phyloP scores from a whole-genome alignment of 2,329 filamentous ascomycete species.

The Phialophora expanda region DNA sequence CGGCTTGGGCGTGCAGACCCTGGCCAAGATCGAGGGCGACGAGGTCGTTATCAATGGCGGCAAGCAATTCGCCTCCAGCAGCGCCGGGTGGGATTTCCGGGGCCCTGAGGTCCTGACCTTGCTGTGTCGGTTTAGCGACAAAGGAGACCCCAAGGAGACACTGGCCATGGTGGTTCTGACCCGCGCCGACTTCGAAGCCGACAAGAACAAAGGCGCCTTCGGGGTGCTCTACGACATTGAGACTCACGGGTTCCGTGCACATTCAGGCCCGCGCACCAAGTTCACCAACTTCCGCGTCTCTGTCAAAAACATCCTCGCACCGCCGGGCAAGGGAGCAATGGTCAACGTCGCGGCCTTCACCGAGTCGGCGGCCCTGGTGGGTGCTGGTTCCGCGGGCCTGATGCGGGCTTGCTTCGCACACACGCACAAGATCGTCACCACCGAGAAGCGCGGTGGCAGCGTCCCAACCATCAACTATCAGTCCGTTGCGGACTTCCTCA shows the following conservation, averaged over 20 bases:
- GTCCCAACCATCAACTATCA: conserved; percentile 55
- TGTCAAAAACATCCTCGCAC: conserved; percentile 50
- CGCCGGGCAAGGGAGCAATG: conserved; percentile 44
- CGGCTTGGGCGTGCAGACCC: conserved; percentile 55
- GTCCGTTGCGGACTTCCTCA: conserved; percentile 57
- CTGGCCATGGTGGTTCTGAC: conserved; percentile 60
- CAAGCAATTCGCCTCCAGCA: conserved; percentile 61
- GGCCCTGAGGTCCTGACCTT: conserved; percentile 60
- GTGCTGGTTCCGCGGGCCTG: conserved; percentile 60
- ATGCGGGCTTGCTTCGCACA: conserved; percentile 61
- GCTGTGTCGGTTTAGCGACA: conserved; percentile 50
- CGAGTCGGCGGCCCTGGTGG: conserved; percentile 55
- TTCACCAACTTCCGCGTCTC: conserved; percentile 57
- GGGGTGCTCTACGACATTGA: conserved; percentile 54
- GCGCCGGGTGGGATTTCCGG: conserved; percentile 58
- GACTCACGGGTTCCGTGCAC: conserved; percentile 55
- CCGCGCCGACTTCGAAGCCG: conserved; percentile 53
- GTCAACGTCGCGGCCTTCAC: conserved; percentile 52
- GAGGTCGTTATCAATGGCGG: conserved; percentile 60
- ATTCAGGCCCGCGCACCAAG: conserved; percentile 55
- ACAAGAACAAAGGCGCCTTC: conserved; percentile 49
- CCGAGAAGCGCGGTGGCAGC: conserved; percentile 53
- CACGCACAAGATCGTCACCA: conserved; percentile 57
- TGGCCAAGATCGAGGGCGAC: conserved; percentile 54
- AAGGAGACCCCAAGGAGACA: conserved; percentile 41